Evolutionary conservation across 83 land plant genomes (phyloP), one percentile per base, ranked within the genome.

Genomic region (Diphasiastrum complanatum): DNA sequence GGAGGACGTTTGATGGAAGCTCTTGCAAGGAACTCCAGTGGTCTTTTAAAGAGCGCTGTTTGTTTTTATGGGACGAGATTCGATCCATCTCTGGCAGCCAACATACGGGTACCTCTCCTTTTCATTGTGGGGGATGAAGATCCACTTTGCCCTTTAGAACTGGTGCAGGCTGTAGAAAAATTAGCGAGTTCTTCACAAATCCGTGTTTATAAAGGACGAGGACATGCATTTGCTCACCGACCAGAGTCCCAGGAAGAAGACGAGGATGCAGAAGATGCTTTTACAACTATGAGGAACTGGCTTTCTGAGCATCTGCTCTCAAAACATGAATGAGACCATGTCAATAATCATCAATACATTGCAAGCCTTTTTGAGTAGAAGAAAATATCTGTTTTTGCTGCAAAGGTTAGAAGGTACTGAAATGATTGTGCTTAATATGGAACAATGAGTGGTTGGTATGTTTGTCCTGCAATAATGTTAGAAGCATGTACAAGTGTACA

Each of bases 261-360:
- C 68, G 79, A 61, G 43, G 97, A 78, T 72, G 97, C 97, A 30
- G 97, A 91, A 36, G 63, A 74, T 51, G 89, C 97, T 25, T 91
- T 91, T 40, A 27, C 12, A 32, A 33, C 58, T 5, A 70, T 77
- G 78, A 84, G 86, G 63, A 70, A 68, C 55, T 91, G 92, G 92
- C 51, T 91, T 16, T 73, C 86, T 63, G 82, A 78, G 24, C 60
- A 75, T 54, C 38, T 69, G 28, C 61, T 67, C 6, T 4, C 58
- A n/a, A n/a, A n/a, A n/a, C n/a, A n/a, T n/a, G n/a, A n/a, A n/a
- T n/a, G n/a, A n/a, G n/a, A n/a, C n/a, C n/a, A n/a, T n/a, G n/a
- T n/a, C n/a, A n/a, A n/a, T n/a, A n/a, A n/a, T n/a, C n/a, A n/a
- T n/a, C n/a, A n/a, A n/a, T n/a, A n/a, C n/a, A n/a, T n/a, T n/a